These are phyloP conservation scores for Wallacemonas sp. DNA, from an alignment of 208 protist species.

Conservation along the genomic window DNA sequence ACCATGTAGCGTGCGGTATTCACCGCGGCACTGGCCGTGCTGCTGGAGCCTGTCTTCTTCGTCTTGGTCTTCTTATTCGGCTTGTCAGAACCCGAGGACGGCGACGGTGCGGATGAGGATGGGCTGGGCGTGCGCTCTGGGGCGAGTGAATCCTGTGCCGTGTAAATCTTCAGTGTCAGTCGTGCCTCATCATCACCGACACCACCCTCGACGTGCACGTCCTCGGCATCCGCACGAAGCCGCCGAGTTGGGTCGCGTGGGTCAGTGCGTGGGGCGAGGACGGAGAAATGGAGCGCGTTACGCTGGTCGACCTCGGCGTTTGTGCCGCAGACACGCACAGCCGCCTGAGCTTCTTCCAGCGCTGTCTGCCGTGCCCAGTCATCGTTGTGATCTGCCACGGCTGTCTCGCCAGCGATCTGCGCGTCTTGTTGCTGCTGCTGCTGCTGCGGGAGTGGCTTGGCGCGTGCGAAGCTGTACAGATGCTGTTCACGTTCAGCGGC, in stretches of 20 bases:
- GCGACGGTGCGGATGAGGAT: constrained; percentile 16
- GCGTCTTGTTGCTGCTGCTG: background rate
- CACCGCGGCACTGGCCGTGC: background rate
- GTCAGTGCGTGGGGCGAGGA: constrained; percentile 35
- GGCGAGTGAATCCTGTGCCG: background rate
- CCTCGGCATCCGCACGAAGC: background rate
- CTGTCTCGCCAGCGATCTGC: too few species aligned
- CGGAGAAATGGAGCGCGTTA: constrained; percentile 59
- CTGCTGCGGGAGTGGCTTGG: background rate
- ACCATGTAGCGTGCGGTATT: constrained; percentile 17
- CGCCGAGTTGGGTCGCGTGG: constrained; percentile 7
- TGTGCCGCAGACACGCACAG: constrained; percentile 66
- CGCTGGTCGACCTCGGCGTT: constrained; percentile 70
- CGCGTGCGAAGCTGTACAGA: too few species aligned
- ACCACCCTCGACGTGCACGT: background rate
- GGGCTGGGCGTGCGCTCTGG: background rate
- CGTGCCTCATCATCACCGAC: background rate
- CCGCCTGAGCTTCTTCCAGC: background rate
- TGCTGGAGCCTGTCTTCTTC: background rate
- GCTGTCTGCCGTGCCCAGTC: constrained; percentile 1
- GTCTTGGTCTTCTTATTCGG: background rate
- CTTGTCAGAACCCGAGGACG: constrained; percentile 29
- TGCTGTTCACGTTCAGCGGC: background rate
- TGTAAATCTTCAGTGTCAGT: background rate
- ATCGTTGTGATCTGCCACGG: background rate